Evolutionary conservation across 2,329 filamentous ascomycete genomes (phyloP), one percentile per base, ranked within the genome.

Genomic region (Diaporthe batatas): DNA sequence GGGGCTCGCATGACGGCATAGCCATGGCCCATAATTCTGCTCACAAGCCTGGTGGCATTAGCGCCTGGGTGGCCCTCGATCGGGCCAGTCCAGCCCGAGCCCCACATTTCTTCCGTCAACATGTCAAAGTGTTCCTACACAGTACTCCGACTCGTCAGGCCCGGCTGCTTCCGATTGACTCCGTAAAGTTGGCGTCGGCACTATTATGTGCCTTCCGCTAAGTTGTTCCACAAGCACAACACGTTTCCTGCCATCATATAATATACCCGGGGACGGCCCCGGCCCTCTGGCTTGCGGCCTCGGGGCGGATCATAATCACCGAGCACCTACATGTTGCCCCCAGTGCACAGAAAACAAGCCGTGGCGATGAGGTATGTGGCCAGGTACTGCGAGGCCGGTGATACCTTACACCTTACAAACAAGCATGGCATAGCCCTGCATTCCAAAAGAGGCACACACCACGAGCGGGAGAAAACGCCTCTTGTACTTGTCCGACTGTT

Each of bases 381-480:
- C 21, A 79, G 78, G 55, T 79, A 79, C 18, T 74, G 75, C 18
- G 76, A 76, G 3, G 71, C 76, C 2, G 76, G 71, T 14, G 77
- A 68, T 12, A 77, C 76, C 29, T 76, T 62, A 7, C 16, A 77
- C 76, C 29, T 76, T 62, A 7, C 71, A 75, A 32, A 79, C 75
- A 3, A 79, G 62, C 49, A 79, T 78, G 5, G 77, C 76, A 65
- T 79, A 79, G 12, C 78, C 78, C 29, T 58, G 65, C 1, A 79
- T 76, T 6, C 78, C 77, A 44, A 79, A 78, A 12, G 78, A 77
- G 10, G 76, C 77, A 51, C 77, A 78, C 67, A 81, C 70, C 21
- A 82, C 76, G 0, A 84, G 75, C 4, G 82, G 81, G 5, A 82
- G 73, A 74, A 84, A 84, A 6, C 82, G 81, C 5, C 77, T 77